These are phyloP conservation scores for Marasmius sp. DNA, from an alignment of 1,284 basidiomycete genomes.

Conservation along the genomic window DNA sequence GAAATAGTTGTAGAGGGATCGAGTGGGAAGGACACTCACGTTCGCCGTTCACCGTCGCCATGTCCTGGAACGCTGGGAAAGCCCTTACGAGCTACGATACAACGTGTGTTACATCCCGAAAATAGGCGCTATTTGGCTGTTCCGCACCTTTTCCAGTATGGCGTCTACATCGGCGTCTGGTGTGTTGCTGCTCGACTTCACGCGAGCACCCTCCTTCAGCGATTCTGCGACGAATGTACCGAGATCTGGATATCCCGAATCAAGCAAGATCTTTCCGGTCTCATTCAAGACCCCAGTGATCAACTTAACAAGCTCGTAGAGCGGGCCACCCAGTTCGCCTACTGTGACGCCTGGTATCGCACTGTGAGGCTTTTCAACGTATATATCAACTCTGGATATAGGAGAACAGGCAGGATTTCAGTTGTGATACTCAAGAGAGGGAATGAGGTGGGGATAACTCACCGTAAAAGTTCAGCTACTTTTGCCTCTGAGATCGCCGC, in stretches of 20 bases:
- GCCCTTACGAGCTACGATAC: conserved; percentile 60
- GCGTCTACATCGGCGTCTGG: conserved; percentile 49
- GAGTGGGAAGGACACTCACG: conserved; percentile 43
- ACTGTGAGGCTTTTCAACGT: conserved; percentile 72
- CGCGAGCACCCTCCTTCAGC: conserved; percentile 50
- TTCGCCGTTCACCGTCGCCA: conserved; percentile 58
- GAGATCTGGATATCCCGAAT: conserved; percentile 65
- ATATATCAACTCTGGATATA: conserved; percentile 48
- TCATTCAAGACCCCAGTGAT: conserved; percentile 66
- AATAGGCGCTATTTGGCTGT: conserved; percentile 5
- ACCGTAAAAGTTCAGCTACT: conserved; percentile 68
- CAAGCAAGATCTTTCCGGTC: conserved; percentile 67
- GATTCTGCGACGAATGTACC: conserved; percentile 73
- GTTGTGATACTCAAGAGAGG: background rate
- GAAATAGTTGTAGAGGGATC: background rate
- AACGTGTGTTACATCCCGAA: conserved; percentile 15
- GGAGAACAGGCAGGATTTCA: background rate
- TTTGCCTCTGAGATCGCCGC: conserved; percentile 46
- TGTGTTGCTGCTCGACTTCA: conserved; percentile 33
- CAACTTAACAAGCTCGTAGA: conserved; percentile 72
- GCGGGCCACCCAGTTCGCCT: conserved; percentile 72
- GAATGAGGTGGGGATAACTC: background rate
- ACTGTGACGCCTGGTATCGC: conserved; percentile 70
- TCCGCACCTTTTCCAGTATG: conserved; percentile 61
- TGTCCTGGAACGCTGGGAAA: conserved; percentile 78